Base-by-base conservation (phyloP, 1,284 basidiomycete species). In the Apiotrichum akiyoshidainum region DNA sequence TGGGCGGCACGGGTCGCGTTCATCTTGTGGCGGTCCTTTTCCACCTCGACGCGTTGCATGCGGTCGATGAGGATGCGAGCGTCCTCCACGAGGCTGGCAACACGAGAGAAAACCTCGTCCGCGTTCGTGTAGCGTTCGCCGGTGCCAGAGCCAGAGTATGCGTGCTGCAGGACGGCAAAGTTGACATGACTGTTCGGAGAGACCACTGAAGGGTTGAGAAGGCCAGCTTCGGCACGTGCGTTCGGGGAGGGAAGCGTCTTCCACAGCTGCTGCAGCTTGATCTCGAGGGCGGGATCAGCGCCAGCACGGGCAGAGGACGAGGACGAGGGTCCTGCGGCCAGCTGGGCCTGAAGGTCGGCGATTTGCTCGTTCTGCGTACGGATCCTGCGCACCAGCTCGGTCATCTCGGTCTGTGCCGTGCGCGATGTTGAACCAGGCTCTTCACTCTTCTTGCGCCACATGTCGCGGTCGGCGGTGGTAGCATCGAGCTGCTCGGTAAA, bases 1-100 rank as follows among this genome's bases (percentile, higher is more conserved):
- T 90, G 90, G 80, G 92, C 89, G 13, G 91, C 91, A 51, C 89
- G 83, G 66, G 89, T 88, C 19, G 91, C 91, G 71, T 94, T 94
- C 77, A 87, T 88, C 82, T 91, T 92, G 64, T 92, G 81, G 64
- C 92, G 70, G 67, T 93, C 91, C 65, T 92, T 87, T 53, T 90
- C 89, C 73, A 89, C 86, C 1, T 89, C 90, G 67, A 90, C 89
- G 33, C 89, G 84, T 54, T 91, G 80, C 52, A 92, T 79, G 47
- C 91, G 83, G 73, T 91, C 90, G 65, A 92, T 88, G 63, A 95
- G 76, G 14, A 88, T 81, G 21, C 85, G 84, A 67, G 92, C 90
- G 74, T 94, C 92, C 46, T 83, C 80, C 52, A 93, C 81, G 57
- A 94, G 81, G 5, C 87, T 86, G 64, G 87, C 85, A 39, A 94